These are phyloP conservation scores for Petunia hybrid DNA, from an alignment of 305 asterid genomes.

Conservation along the genomic window DNA sequence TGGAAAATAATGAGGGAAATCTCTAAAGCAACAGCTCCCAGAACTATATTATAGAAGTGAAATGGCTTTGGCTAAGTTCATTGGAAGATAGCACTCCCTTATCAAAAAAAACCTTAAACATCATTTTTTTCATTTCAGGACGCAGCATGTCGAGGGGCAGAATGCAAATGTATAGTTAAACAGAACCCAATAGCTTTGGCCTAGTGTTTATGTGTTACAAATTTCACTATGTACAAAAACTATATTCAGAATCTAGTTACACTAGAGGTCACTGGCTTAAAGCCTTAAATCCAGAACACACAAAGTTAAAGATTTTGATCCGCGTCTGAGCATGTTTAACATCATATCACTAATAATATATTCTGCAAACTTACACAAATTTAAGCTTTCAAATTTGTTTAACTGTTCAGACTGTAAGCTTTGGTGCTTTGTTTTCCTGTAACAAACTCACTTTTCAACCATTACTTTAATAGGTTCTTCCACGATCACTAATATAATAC, in stretches of 20 bases:
- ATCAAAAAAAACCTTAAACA: no score
- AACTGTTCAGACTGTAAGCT: not conserved
- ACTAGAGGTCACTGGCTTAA: no score
- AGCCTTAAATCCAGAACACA: no score
- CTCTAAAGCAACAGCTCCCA: not conserved
- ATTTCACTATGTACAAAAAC: no score
- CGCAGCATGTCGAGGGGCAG: not conserved
- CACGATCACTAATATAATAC: not conserved
- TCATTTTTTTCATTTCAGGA: not conserved
- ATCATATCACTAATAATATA: not conserved
- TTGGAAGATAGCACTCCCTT: not conserved
- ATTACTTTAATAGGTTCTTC: not conserved
- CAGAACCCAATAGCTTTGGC: no score
- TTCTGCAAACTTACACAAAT: not conserved
- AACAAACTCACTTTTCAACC: not conserved
- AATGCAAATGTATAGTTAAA: no score
- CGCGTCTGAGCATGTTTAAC: not conserved
- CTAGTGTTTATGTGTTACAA: no score
- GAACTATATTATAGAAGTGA: not conserved
- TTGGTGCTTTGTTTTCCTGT: not conserved
- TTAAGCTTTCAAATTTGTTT: not conserved
- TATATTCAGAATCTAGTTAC: no score
- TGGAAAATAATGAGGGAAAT: no score
- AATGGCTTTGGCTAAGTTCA: not conserved
- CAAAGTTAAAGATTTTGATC: no score